These are phyloP conservation scores for Russula compacta DNA, from an alignment of 768 basidiomycete species.

Conservation along the genomic window DNA sequence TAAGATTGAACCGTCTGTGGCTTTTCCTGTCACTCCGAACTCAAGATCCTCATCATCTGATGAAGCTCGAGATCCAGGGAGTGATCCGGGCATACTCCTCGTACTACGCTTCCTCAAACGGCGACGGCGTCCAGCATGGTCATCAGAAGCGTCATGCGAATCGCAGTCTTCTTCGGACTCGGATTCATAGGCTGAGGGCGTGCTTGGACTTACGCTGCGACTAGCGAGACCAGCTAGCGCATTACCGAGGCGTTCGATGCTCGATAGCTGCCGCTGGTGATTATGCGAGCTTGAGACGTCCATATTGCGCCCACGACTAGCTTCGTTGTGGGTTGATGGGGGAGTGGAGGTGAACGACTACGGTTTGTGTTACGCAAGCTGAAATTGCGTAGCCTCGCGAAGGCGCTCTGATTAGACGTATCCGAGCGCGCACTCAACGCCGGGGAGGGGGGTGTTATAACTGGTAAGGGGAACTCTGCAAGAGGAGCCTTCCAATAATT, in stretches of 20 bases:
- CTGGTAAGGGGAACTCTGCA: slow-evolving; percentile 69
- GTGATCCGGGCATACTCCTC: slow-evolving; percentile 80
- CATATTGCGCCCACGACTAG: slow-evolving; percentile 15
- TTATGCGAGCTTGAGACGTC: slow-evolving; percentile 20
- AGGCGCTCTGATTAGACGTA: slow-evolving; percentile 60
- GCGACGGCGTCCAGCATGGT: slow-evolving; percentile 31
- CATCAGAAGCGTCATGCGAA: slow-evolving; percentile 28
- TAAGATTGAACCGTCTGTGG: slow-evolving; percentile 27
- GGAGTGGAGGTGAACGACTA: slow-evolving; percentile 22
- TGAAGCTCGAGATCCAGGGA: slow-evolving; percentile 31
- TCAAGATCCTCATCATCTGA: slow-evolving; percentile 41
- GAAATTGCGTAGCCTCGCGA: slow-evolving; percentile 70
- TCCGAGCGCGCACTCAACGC: slow-evolving; percentile 92
- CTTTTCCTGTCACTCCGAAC: slow-evolving; percentile 24
- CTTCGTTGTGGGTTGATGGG: slow-evolving; percentile 26
- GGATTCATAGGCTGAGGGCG: slow-evolving; percentile 42
- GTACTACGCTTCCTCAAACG: slow-evolving; percentile 52
- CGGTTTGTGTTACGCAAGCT: slow-evolving; percentile 48
- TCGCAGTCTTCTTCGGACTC: slow-evolving; percentile 40
- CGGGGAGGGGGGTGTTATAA: slow-evolving; percentile 80
- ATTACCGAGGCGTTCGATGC: slow-evolving; percentile 60
- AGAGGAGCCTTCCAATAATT: slow-evolving; percentile 90
- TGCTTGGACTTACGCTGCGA: slow-evolving; percentile 37
- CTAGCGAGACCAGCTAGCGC: slow-evolving; percentile 44
- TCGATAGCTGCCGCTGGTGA: slow-evolving; percentile 63